Percentiles rank a stretch among this genome's conserved stretches.
phyloP scores from a whole-genome alignment of 768 basidiomycete genomes.

The Lactarius quietus region DNA sequence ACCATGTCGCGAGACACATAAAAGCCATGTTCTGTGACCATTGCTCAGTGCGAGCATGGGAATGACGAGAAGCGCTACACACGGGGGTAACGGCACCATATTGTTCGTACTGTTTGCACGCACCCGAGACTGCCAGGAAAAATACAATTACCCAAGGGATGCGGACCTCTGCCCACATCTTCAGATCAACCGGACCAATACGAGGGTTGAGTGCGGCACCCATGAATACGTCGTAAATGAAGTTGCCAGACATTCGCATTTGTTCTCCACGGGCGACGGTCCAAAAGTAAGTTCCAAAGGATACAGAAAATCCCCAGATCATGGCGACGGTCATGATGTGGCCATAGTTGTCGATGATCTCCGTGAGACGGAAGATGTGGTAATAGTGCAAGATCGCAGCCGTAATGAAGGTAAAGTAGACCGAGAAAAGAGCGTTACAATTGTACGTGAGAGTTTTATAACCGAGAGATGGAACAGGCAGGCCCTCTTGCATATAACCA shows the following conservation, averaged over 20 bases:
- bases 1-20: slow-evolving; percentile 91
- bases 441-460: slow-evolving; percentile 95
- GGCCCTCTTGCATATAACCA: slow-evolving; percentile 90
- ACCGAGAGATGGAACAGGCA: slow-evolving; percentile 90
- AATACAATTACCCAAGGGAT: slow-evolving; percentile 97
- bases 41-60: background rate
- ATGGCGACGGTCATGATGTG: slow-evolving; percentile 94
- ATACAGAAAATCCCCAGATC: slow-evolving; percentile 83
- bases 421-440: slow-evolving; percentile 87
- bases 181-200: slow-evolving; percentile 86
- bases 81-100: slow-evolving; percentile 91
- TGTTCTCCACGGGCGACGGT: slow-evolving; percentile 74
- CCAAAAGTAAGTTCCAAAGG: slow-evolving; percentile 75
- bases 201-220: slow-evolving; percentile 93
- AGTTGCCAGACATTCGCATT: slow-evolving; percentile 92
- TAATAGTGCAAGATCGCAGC: slow-evolving; percentile 73
- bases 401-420: slow-evolving; percentile 79
- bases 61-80: slow-evolving; percentile 31
- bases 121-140: slow-evolving; percentile 87
- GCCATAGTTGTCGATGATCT: slow-evolving; percentile 95
- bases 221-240: slow-evolving; percentile 96
- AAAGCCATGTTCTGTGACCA: slow-evolving; percentile 83
- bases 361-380: slow-evolving; percentile 83
- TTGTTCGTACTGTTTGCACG: slow-evolving; percentile 91
- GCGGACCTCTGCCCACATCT: slow-evolving; percentile 98